Percentiles rank a stretch among this genome's conserved stretches.
phyloP scores from a whole-genome alignment of 495 filamentous ascomycete genomes.

The Penicillium atrosanguineum region DNA sequence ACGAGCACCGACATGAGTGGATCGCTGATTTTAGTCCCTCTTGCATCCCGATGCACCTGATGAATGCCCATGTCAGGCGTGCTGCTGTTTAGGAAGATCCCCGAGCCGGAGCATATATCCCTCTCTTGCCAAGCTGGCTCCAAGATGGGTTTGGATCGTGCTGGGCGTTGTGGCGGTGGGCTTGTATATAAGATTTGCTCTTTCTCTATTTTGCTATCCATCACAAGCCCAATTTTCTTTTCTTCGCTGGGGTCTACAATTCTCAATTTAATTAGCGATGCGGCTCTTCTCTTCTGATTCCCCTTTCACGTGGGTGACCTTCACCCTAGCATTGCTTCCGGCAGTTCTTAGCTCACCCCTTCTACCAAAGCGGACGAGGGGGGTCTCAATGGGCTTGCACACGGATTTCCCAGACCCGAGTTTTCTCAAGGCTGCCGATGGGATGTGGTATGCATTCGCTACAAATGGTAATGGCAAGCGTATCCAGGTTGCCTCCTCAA shows the following conservation, averaged over 20 bases:
- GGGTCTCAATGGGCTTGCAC: constrained; percentile 28
- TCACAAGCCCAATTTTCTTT: neutral
- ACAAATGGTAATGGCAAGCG: constrained; percentile 34
- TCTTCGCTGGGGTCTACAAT: neutral
- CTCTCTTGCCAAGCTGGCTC: neutral
- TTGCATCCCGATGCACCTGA: constrained; percentile 10
- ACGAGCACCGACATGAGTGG: constrained; percentile 1
- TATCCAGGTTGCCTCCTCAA: constrained; percentile 35
- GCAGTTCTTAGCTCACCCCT: constrained; percentile 12
- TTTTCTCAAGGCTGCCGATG: constrained; percentile 31
- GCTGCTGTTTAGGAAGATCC: neutral
- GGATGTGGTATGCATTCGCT: constrained; percentile 42
- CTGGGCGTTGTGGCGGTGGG: constrained; percentile 5
- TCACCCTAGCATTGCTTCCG: constrained; percentile 11
- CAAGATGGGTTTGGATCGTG: neutral
- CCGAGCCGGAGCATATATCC: neutral
- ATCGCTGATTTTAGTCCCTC: constrained; percentile 1
- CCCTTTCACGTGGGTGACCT: constrained; percentile 6
- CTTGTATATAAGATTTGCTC: constrained; percentile 6
- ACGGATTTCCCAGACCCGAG: constrained; percentile 39
- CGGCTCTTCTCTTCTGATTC: constrained; percentile 4
- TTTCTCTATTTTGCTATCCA: neutral
- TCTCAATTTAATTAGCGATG: constrained; percentile 4
- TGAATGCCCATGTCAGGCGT: constrained; percentile 9
- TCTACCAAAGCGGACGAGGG: constrained; percentile 19